Percentiles rank a stretch among this genome's conserved stretches.
Conservation (phyloP, 2,329 filamentous ascomycete genomes). For the Diplocarpon rosae region DNA sequence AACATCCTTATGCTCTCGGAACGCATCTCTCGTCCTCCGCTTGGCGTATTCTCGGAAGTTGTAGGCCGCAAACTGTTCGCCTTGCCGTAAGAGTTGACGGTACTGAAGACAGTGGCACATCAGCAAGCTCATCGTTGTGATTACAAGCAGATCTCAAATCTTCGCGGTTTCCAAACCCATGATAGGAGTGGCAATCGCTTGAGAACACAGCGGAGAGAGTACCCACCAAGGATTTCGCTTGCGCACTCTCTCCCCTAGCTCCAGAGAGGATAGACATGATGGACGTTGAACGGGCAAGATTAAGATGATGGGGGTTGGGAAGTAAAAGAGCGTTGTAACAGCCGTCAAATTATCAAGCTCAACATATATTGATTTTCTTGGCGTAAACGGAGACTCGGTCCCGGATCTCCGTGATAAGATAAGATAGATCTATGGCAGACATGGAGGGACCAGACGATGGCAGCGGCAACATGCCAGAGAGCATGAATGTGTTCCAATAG, state of each 20-base stretch:
- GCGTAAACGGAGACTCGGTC: neutral
- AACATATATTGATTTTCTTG: neutral
- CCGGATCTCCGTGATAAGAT: constrained; percentile 1
- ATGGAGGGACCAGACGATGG: too few relatives aligned
- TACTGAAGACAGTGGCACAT: constrained; percentile 46
- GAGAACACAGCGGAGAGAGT: neutral
- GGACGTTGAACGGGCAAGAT: neutral
- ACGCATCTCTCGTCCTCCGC: constrained; percentile 81
- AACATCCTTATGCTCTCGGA: constrained; percentile 66
- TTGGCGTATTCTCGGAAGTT: constrained; percentile 97
- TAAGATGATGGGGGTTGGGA: neutral
- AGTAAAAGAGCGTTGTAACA: neutral
- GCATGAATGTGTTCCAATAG: too few relatives aligned
- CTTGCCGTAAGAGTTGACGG: constrained; percentile 79
- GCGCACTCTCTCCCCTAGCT: constrained; percentile 22
- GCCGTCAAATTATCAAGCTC: too few relatives aligned
- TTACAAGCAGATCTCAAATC: too few relatives aligned
- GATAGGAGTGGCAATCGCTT: constrained; percentile 1
- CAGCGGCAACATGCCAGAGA: too few relatives aligned
- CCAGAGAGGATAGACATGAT: constrained; percentile 23
- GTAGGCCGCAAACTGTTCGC: constrained; percentile 80
- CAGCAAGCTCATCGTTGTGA: constrained; percentile 4
- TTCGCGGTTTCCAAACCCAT: too few relatives aligned
- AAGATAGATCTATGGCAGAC: neutral
- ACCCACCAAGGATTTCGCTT: constrained; percentile 27